phyloP scores from a whole-genome alignment of 2,329 filamentous ascomycete genomes.

The Elsinoe australis region DNA sequence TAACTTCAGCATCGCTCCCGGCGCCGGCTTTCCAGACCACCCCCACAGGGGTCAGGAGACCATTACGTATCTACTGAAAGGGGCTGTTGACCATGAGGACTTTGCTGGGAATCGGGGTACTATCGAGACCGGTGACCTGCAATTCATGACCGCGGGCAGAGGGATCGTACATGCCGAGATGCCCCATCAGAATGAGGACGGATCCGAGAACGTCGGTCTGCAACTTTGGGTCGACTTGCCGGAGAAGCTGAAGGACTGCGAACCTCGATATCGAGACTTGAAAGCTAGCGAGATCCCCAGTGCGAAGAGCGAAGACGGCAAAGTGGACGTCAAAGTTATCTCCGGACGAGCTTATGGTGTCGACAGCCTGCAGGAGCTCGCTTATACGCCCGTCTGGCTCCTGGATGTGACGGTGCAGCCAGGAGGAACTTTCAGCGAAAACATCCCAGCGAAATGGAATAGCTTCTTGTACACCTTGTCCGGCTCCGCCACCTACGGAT shows the following conservation, averaged over 20 bases:
- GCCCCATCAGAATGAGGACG: slow-evolving; percentile 71
- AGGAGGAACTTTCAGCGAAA: slow-evolving; percentile 68
- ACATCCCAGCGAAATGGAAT: slow-evolving; percentile 75
- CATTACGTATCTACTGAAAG: slow-evolving; percentile 82
- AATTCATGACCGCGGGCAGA: slow-evolving; percentile 93
- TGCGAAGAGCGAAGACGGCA: slow-evolving; percentile 62
- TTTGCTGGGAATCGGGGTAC: slow-evolving; percentile 81
- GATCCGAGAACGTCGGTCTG: slow-evolving; percentile 71
- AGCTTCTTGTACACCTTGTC: slow-evolving; percentile 81
- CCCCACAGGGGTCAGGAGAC: slow-evolving; percentile 75
- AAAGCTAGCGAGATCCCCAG: slow-evolving; percentile 68
- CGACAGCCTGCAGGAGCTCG: slow-evolving; percentile 80
- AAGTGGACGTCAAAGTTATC: slow-evolving; percentile 81
- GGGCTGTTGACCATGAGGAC: slow-evolving; percentile 85
- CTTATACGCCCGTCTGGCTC: slow-evolving; percentile 96
- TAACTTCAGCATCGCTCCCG: slow-evolving; percentile 72
- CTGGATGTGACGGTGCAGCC: slow-evolving; percentile 75
- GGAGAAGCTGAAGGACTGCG: slow-evolving; percentile 70
- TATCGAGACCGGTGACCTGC: slow-evolving; percentile 77
- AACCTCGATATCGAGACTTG: slow-evolving; percentile 86
- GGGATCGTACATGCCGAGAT: slow-evolving; percentile 96
- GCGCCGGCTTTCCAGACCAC: slow-evolving; percentile 86
- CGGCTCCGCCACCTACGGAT: slow-evolving; percentile 59
- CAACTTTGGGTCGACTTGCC: slow-evolving; percentile 96
- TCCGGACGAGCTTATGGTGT: slow-evolving; percentile 75